Evolutionary conservation across 1,284 basidiomycete genomes (phyloP).

Genomic region (Cryptococcus hybrid): DNA sequence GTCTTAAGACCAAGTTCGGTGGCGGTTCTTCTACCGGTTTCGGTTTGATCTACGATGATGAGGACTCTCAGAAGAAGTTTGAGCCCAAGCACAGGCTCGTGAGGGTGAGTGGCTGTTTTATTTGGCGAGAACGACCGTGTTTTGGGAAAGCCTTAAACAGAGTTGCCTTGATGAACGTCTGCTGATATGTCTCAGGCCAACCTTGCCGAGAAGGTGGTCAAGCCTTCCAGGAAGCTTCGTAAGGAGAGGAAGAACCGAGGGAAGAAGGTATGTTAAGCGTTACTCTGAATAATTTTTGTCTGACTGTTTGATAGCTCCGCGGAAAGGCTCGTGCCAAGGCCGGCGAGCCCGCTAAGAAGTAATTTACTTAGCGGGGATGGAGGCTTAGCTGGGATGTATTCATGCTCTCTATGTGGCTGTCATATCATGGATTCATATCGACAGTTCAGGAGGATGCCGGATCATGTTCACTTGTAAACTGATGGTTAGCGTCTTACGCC

Average conservation of each 20-base stretch:
- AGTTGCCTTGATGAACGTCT: not conserved
- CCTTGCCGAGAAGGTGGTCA: slow-evolving; percentile 78
- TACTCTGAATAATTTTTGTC: slow-evolving; percentile 13
- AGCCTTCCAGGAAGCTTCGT: slow-evolving; percentile 93
- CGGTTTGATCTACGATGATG: slow-evolving; percentile 96
- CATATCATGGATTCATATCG: no score
- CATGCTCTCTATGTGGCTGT: not conserved
- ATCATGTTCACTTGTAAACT: no score
- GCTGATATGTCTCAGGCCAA: slow-evolving; percentile 63
- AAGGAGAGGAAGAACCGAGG: slow-evolving; percentile 99
- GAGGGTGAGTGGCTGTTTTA: slow-evolving; percentile 63
- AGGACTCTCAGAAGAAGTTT: slow-evolving; percentile 91
- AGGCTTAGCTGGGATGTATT: slow-evolving; percentile 2
- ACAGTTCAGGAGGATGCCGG: no score
- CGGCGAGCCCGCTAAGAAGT: slow-evolving; percentile 60
- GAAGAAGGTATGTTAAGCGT: slow-evolving; percentile 72
- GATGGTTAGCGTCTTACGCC: no score
- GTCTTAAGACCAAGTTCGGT: slow-evolving; percentile 91
- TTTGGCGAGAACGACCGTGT: not conserved
- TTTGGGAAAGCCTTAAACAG: not conserved
- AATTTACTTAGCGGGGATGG: slow-evolving; percentile 12
- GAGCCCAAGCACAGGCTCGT: slow-evolving; percentile 96
- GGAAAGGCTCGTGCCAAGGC: slow-evolving; percentile 93
- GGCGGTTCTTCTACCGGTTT: slow-evolving; percentile 98
- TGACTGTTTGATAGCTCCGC: slow-evolving; percentile 61